phyloP scores from a whole-genome alignment of 2,329 filamentous ascomycete species.

The Diatrype stigma region DNA sequence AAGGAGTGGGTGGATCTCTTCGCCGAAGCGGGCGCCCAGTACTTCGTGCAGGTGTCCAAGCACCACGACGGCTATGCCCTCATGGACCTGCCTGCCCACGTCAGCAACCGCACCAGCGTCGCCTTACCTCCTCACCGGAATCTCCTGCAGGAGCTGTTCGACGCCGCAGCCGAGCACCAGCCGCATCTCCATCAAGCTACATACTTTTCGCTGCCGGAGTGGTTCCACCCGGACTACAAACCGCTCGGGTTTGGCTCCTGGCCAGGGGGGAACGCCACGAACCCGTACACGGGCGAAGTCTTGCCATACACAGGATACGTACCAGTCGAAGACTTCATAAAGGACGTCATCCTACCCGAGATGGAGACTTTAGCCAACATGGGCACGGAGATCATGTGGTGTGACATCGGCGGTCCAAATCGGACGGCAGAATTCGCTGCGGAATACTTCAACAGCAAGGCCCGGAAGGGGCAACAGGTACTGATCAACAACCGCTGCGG shows the following conservation, averaged over 20 bases:
- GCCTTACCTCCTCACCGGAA: conserved; percentile 35
- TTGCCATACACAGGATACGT: conserved; percentile 37
- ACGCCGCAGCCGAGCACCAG: conserved; percentile 32
- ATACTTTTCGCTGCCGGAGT: conserved; percentile 41
- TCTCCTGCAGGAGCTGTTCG: conserved; percentile 35
- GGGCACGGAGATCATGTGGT: conserved; percentile 42
- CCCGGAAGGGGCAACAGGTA: conserved; percentile 39
- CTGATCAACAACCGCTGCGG: conserved; percentile 52
- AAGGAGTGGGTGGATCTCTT: conserved; percentile 34
- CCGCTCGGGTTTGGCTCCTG: conserved; percentile 34
- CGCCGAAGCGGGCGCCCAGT: conserved; percentile 28
- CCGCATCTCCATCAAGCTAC: conserved; percentile 35
- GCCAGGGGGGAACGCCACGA: conserved; percentile 32
- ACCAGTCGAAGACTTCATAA: conserved; percentile 32
- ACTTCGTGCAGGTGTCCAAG: conserved; percentile 38
- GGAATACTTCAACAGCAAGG: conserved; percentile 36
- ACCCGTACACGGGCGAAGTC: conserved; percentile 33
- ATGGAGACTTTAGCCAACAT: conserved; percentile 40
- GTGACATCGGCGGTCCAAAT: conserved; percentile 37
- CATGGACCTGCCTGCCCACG: conserved; percentile 29
- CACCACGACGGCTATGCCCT: conserved; percentile 40
- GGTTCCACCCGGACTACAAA: conserved; percentile 38
- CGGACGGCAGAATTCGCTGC: conserved; percentile 33
- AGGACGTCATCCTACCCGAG: conserved; percentile 37
- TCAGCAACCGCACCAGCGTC: conserved; percentile 32